These are phyloP conservation scores for Blastomyces parvus DNA, from an alignment of 2,329 filamentous ascomycete genomes.

Conservation along the genomic window DNA sequence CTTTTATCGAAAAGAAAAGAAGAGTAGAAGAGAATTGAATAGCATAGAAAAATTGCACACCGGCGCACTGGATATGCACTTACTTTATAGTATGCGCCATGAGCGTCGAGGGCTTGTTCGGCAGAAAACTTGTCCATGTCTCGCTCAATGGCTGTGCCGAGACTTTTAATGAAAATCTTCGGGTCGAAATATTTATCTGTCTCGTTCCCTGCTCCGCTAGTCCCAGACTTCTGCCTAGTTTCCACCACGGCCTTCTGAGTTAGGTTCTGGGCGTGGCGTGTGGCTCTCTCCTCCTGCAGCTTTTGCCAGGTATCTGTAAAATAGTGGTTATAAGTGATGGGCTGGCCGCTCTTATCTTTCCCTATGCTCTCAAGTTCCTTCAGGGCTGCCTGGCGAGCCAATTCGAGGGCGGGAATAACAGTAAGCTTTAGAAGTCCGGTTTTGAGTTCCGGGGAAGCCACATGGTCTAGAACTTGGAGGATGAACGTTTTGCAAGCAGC, in stretches of 20 bases:
- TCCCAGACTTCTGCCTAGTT: background rate
- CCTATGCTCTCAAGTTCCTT: constrained; percentile 3
- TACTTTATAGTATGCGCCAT: constrained; percentile 8
- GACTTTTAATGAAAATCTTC: background rate
- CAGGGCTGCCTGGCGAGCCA: background rate
- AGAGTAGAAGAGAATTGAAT: too few relatives aligned
- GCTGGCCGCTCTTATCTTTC: background rate
- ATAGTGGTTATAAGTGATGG: constrained; percentile 5
- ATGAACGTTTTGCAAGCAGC: constrained; percentile 1
- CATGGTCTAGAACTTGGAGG: background rate
- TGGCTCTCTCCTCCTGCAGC: background rate
- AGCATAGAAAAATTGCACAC: too few relatives aligned
- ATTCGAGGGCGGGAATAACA: background rate
- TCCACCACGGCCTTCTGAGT: background rate
- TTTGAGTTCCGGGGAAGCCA: background rate
- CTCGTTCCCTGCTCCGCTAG: background rate
- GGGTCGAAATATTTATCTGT: background rate
- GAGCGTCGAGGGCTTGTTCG: constrained; percentile 6
- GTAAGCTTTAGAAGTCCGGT: background rate
- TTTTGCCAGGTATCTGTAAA: constrained; percentile 4
- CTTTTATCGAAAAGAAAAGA: too few relatives aligned
- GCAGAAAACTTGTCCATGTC: constrained; percentile 7
- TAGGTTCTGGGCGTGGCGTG: background rate
- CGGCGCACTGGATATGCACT: background rate
- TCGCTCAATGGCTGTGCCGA: background rate